These are phyloP conservation scores for Setomelanomma holmii DNA, from an alignment of 2,329 filamentous ascomycete genomes.

Conservation along the genomic window DNA sequence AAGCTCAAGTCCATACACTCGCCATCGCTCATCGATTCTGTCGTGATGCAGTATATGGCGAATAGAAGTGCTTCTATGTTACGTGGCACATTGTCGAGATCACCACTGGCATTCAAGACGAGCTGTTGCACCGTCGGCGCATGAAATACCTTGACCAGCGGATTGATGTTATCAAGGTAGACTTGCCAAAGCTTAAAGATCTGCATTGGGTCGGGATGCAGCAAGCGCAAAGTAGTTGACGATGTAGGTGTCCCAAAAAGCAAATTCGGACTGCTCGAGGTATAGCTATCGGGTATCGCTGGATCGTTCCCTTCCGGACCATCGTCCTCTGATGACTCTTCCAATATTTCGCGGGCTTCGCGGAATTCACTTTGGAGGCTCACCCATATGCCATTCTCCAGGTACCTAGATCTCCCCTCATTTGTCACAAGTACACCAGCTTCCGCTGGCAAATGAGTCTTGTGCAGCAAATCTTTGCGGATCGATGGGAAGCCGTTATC, in stretches of 20 bases:
- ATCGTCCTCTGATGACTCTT: constrained; percentile 40
- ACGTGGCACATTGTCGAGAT: constrained; percentile 62
- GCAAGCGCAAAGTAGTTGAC: constrained; percentile 28
- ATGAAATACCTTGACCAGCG: constrained; percentile 75
- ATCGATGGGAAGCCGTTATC: constrained; percentile 4
- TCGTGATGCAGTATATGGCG: constrained; percentile 37
- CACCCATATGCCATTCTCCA: constrained; percentile 45
- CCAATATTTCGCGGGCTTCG: constrained; percentile 34
- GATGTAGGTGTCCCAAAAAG: constrained; percentile 26
- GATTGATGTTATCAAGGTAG: constrained; percentile 77
- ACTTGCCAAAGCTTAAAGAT: constrained; percentile 77
- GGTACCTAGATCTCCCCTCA: constrained; percentile 38
- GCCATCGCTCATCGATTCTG: constrained; percentile 62
- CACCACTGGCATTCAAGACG: constrained; percentile 68
- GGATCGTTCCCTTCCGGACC: background rate
- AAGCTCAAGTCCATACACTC: too few species aligned
- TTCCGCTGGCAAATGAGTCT: constrained; percentile 3
- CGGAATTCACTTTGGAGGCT: constrained; percentile 39
- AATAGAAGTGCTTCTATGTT: constrained; percentile 62
- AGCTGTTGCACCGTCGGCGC: constrained; percentile 72
- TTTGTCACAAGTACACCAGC: constrained; percentile 32
- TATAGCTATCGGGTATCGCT: constrained; percentile 5
- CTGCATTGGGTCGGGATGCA: constrained; percentile 70
- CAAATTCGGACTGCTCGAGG: constrained; percentile 18
- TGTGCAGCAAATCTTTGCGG: background rate